Conservation (phyloP, 2,329 filamentous ascomycete genomes). For the Trichoderma brevicompactum region DNA sequence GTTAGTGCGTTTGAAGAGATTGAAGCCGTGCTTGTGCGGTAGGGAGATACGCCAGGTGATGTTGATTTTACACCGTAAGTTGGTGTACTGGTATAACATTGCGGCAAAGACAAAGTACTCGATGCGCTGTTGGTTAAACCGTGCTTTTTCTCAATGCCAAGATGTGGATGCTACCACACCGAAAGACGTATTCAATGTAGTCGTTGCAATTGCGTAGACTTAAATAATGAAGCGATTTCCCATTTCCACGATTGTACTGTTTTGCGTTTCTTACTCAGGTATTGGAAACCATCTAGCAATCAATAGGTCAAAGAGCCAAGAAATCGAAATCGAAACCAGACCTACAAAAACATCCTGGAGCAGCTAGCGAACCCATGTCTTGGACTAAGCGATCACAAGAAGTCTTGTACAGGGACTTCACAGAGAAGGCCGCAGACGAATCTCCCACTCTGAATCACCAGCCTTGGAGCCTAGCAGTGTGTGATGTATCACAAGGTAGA, state of each 20-base stretch:
- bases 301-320: too few relatives aligned
- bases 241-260: neutral
- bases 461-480: slow-evolving; percentile 38
- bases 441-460: slow-evolving; percentile 32
- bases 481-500: slow-evolving; percentile 36
- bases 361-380: slow-evolving; percentile 33
- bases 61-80: neutral
- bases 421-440: slow-evolving; percentile 34
- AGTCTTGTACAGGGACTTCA: slow-evolving; percentile 36
- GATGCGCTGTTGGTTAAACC: neutral
- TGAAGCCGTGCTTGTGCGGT: neutral
- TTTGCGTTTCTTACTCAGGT: neutral
- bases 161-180: slow-evolving; percentile 22
- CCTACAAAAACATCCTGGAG: neutral
- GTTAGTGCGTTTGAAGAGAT: neutral
- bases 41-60: neutral
- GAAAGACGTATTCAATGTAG: neutral
- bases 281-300: neutral
- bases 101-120: neutral
- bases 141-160: slow-evolving; percentile 18
- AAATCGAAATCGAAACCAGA: neutral
- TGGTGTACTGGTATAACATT: neutral
- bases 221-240: neutral
- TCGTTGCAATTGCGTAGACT: neutral
- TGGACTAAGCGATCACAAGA: slow-evolving; percentile 35